Percentiles rank a stretch among this genome's conserved stretches.
Conservation (phyloP, 441 rosid species). For the Raphanus hybrid region DNA sequence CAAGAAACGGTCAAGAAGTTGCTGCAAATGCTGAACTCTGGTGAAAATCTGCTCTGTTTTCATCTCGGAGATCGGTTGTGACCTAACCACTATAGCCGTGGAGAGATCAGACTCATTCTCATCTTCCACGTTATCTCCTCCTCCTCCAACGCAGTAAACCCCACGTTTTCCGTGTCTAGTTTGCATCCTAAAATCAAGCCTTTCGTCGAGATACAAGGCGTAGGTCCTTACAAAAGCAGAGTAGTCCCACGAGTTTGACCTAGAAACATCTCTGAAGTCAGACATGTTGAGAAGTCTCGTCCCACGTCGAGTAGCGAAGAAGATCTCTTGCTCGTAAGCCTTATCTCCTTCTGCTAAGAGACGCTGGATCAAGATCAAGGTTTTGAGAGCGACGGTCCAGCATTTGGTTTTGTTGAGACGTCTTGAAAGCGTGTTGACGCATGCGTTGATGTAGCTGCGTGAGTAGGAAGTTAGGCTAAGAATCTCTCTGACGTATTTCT, state of each 20-base stretch:
- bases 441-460: slow-evolving; percentile 47
- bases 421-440: too few species aligned
- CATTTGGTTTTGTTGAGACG: too few species aligned
- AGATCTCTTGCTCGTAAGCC: too few species aligned
- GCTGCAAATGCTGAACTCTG: slow-evolving; percentile 75
- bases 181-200: slow-evolving; percentile 76
- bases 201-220: slow-evolving; percentile 76
- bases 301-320: too few species aligned
- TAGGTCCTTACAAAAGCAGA: slow-evolving; percentile 87
- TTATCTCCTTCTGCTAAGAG: too few species aligned
- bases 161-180: slow-evolving; percentile 63
- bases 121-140: slow-evolving; percentile 50
- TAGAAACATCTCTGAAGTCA: slow-evolving; percentile 60
- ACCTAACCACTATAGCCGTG: slow-evolving; percentile 29
- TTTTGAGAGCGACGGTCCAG: too few species aligned
- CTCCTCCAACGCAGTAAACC: slow-evolving; percentile 51
- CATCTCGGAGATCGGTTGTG: slow-evolving; percentile 67
- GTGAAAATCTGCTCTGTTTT: slow-evolving; percentile 56
- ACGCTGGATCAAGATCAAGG: too few species aligned
- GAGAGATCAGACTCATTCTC: slow-evolving; percentile 31
- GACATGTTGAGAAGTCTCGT: slow-evolving; percentile 50
- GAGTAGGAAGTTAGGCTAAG: slow-evolving; percentile 74
- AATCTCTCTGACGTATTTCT: slow-evolving; percentile 71
- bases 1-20: slow-evolving; percentile 79
- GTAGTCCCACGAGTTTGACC: slow-evolving; percentile 75